These are phyloP conservation scores for Phytopythium boreale DNA, from an alignment of 352 stramenopile species.

Conservation along the genomic window DNA sequence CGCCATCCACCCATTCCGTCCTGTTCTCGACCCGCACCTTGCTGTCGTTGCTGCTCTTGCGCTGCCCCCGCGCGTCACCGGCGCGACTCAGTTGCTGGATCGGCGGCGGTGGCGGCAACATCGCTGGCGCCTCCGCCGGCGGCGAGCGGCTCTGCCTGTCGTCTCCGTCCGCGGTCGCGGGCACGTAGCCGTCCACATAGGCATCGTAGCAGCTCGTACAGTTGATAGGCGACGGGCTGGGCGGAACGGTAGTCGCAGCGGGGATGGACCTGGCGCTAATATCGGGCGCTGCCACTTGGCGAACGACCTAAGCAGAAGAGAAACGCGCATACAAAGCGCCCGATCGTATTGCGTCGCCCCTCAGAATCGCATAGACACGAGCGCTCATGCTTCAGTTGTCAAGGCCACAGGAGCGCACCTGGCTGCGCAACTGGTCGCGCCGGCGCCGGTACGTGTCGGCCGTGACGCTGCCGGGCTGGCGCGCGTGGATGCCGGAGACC, in stretches of 20 bases:
- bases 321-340: not conserved
- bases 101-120: not conserved
- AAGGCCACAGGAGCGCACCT: not conserved
- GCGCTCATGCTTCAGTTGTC: not conserved
- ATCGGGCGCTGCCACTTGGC: not conserved
- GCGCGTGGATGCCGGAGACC: constrained; percentile 6
- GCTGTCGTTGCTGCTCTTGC: not conserved
- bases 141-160: not conserved
- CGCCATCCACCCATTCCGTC: not conserved
- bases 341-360: not conserved
- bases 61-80: not conserved
- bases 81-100: not conserved
- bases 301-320: constrained; percentile 2
- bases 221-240: constrained; percentile 7
- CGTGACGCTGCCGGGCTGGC: constrained; percentile 26
- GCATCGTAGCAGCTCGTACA: constrained; percentile 23
- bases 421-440: constrained; percentile 29
- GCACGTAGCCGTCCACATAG: constrained; percentile 31
- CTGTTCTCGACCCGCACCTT: not conserved
- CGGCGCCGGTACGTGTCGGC: constrained; percentile 32
- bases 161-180: not conserved
- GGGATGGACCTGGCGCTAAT: not conserved
- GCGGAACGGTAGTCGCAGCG: constrained; percentile 7
- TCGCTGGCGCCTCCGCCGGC: not conserved
- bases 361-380: constrained; percentile 9